Evolutionary conservation across 2,329 filamentous ascomycete species (phyloP), one percentile per base, ranked within the genome.

Genomic region (Pyricularia pennisetigena): DNA sequence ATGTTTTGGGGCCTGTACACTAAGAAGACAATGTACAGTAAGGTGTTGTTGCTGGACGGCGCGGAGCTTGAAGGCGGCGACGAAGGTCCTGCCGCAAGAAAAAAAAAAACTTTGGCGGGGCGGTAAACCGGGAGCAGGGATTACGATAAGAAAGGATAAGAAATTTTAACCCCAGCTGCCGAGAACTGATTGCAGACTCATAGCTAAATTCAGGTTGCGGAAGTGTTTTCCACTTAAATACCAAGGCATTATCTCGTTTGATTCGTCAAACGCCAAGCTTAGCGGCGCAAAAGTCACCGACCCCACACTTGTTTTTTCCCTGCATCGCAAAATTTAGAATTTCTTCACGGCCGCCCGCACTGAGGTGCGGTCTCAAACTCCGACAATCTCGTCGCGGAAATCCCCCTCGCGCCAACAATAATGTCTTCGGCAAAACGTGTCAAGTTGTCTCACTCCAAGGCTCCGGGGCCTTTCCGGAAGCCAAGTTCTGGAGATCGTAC

Each of bases 61-160:
- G 59, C 59, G 26, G 59, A 26, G 59, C 26, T 62, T 14, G 20
- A 62, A 62, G 23, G 59, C 59, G 6, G 59, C 59, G 24, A 29
- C 24, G 59, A 26, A 28, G 24, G 12, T 28, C 24, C 9, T 26
- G 59, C 24, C 14, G 59, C 57, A 67, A 67, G 69, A 69, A 65
- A 66, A 64, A 66, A 64, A 41, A 65, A 65, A 28, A 49, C 12
- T n/a, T 70, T 69, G 67, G 61, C 69, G 70, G 64, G 70, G 63
- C 59, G 70, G 29, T 24, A 61, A 24, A 14, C 59, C 6, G 23
- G 59, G 9, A 16, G 20, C 41, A 49, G 41, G 24, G 23, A 10
- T 9, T 62, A 6, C 9, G 59, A 62, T 62, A 62, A 62, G 3
- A 12, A 12, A 12, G 26, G 63, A 65, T 65, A 65, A 65, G 63